phyloP scores from a whole-genome alignment of 192 early-diverging fungal species.

The Jimgerdemannia lactiflua region DNA sequence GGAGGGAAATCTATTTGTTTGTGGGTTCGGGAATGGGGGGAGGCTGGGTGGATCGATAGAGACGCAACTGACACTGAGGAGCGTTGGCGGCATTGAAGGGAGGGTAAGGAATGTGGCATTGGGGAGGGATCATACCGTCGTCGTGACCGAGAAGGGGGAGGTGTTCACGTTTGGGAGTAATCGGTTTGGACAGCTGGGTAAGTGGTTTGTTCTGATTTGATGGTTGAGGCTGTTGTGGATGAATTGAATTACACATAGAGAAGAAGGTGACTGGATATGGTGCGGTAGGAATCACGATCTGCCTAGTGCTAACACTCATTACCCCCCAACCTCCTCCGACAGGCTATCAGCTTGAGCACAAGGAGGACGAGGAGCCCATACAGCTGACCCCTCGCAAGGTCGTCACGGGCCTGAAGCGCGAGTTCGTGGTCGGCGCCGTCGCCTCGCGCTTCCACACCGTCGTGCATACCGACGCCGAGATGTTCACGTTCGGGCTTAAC shows the following conservation, averaged over 20 bases:
- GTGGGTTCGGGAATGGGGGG: constrained; percentile 71
- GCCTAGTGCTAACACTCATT: not conserved
- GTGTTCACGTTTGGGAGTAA: constrained; percentile 71
- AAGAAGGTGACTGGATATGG: too few relatives aligned
- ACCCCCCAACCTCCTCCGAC: constrained; percentile 8
- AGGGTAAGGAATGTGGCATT: constrained; percentile 40
- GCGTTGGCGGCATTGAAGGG: constrained; percentile 43
- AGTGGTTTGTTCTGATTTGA: constrained; percentile 1
- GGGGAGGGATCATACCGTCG: constrained; percentile 71
- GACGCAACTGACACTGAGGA: constrained; percentile 49
- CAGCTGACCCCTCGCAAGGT: constrained; percentile 53
- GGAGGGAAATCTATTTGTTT: constrained; percentile 39
- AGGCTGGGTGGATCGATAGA: constrained; percentile 65
- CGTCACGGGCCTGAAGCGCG: constrained; percentile 45
- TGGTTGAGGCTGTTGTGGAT: too few relatives aligned
- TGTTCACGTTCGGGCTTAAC: constrained; percentile 68
- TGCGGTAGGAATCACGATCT: too few relatives aligned
- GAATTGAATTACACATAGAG: too few relatives aligned
- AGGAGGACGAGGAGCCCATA: constrained; percentile 30
- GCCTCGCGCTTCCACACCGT: constrained; percentile 68
- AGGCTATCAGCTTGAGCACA: constrained; percentile 20
- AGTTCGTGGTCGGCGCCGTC: constrained; percentile 53
- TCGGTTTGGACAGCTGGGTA: constrained; percentile 61
- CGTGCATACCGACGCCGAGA: constrained; percentile 53
- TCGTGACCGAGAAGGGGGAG: constrained; percentile 48